Percentiles rank a stretch among this genome's conserved stretches.
Conservation (phyloP, 371 early-diverging fungal species). For the Mortierella sp. region DNA sequence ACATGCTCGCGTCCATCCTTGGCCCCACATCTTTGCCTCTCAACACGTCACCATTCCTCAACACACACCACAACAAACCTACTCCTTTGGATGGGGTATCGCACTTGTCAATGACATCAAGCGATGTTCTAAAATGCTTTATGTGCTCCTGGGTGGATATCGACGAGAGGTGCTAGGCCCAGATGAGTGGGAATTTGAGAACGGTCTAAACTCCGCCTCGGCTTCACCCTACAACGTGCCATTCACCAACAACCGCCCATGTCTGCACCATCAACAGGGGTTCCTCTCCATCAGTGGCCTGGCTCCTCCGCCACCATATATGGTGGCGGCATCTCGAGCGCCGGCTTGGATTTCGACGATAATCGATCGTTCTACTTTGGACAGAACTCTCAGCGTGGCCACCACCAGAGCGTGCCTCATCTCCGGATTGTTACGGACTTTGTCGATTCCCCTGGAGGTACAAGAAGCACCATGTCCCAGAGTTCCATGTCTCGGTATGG, state of each 20-base stretch:
- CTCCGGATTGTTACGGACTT: slow-evolving; percentile 27
- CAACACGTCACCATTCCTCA: slow-evolving; percentile 54
- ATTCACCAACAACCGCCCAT: not conserved
- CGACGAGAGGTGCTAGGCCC: slow-evolving; percentile 41
- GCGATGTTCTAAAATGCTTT: slow-evolving; percentile 55
- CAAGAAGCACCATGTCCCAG: not conserved
- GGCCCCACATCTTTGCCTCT: slow-evolving; percentile 51
- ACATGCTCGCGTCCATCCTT: slow-evolving; percentile 52
- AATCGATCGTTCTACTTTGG: slow-evolving; percentile 12
- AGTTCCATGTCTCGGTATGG: slow-evolving; percentile 23
- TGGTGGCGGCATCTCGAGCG: slow-evolving; percentile 21
- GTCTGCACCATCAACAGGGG: slow-evolving; percentile 20
- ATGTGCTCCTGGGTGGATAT: slow-evolving; percentile 53
- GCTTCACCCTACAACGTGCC: slow-evolving; percentile 9
- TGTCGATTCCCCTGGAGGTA: slow-evolving; percentile 9
- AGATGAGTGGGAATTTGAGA: slow-evolving; percentile 46
- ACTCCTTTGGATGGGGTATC: slow-evolving; percentile 53
- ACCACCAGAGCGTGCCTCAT: slow-evolving; percentile 39
- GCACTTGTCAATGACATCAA: slow-evolving; percentile 51
- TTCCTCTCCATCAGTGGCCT: slow-evolving; percentile 38
- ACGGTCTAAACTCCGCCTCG: not conserved
- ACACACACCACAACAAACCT: slow-evolving; percentile 52
- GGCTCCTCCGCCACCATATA: slow-evolving; percentile 37
- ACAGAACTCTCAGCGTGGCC: slow-evolving; percentile 11
- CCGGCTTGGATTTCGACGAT: slow-evolving; percentile 11